These are phyloP conservation scores for Boletellus sp. DNA, from an alignment of 768 basidiomycete genomes.

Conservation along the genomic window DNA sequence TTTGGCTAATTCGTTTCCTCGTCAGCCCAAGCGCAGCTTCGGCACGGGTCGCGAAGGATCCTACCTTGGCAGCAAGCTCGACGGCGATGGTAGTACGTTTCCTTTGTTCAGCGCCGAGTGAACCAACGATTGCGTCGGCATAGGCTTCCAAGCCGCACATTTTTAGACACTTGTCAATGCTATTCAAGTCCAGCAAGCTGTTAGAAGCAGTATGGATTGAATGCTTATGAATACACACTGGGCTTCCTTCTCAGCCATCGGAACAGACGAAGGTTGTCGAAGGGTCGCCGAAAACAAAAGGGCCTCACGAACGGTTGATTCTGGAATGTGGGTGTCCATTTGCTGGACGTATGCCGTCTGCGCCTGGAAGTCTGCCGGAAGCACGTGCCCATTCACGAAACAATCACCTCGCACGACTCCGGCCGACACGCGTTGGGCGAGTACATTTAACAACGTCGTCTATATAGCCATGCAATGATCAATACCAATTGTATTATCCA, in stretches of 20 bases:
- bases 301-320: conserved; percentile 77
- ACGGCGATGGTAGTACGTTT: conserved; percentile 61
- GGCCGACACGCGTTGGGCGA: conserved; percentile 46
- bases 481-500: background rate
- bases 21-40: background rate
- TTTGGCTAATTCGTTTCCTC: conserved; percentile 29
- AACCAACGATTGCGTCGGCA: conserved; percentile 64
- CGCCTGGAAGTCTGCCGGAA: conserved; percentile 57
- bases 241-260: conserved; percentile 68
- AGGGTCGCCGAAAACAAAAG: conserved; percentile 75
- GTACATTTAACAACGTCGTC: conserved; percentile 59
- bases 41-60: background rate
- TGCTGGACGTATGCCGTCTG: conserved; percentile 63
- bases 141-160: conserved; percentile 63
- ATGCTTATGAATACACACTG: conserved; percentile 49
- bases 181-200: conserved; percentile 7
- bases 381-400: conserved; percentile 51
- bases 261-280: conserved; percentile 66
- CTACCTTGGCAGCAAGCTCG: conserved; percentile 54
- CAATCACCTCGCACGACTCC: conserved; percentile 51
- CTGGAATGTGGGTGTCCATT: conserved; percentile 73
- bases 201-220: background rate
- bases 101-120: conserved; percentile 44
- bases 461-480: conserved; percentile 8
- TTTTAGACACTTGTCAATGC: conserved; percentile 55